Base-by-base conservation (phyloP, 148 eudicot species). In the Euryodendron excelsum region DNA sequence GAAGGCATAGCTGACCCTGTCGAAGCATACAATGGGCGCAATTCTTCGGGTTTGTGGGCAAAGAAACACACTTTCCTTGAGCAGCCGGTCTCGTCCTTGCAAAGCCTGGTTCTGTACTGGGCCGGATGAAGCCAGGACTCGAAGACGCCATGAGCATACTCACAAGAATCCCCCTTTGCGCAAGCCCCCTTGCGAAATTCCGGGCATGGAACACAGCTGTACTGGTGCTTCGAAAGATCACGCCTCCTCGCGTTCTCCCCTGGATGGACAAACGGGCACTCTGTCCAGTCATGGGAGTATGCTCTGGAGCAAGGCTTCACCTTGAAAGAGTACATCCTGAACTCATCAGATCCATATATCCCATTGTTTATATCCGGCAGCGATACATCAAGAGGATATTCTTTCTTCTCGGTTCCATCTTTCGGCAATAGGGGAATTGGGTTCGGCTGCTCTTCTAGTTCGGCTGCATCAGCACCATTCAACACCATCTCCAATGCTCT, bases 41-140 rank as follows among this genome's bases (percentile, higher is more conserved):
- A 80, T 80, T 96, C 99, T 68, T 91, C 98, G 1, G 63, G 80
- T 85, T 81, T 96, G 75, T 96, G 99, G 1, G 99, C 99, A 23
- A 96, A 96, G 76, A 96, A 96, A 69, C 99, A 96, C 0, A 96
- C 99, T 80, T 91, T 93, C 59, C 99, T 80, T 0, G 88, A 63
- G 53, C 99, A 96, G 3, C 93, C 93, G 1, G 86, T 87, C 80
- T 93, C 99, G 71, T 96, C 99, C 76, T 96, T 93, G 72, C 99
- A 96, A 28, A 96, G 83, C 9, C 99, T 86, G 27, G 99, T 96
- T 27, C 88, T 80, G 73, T 96, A 96, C 82, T 93, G 99, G 6
- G 99, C 99, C 0, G 99, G 99, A 69, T 96, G 99, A 1, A 96
- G 89, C 99, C 99, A 96, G 0, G 93, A 90, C 83, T 96, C 99